Conservation (phyloP, 495 filamentous ascomycete genomes). For the Chaetomium fimeti region DNA sequence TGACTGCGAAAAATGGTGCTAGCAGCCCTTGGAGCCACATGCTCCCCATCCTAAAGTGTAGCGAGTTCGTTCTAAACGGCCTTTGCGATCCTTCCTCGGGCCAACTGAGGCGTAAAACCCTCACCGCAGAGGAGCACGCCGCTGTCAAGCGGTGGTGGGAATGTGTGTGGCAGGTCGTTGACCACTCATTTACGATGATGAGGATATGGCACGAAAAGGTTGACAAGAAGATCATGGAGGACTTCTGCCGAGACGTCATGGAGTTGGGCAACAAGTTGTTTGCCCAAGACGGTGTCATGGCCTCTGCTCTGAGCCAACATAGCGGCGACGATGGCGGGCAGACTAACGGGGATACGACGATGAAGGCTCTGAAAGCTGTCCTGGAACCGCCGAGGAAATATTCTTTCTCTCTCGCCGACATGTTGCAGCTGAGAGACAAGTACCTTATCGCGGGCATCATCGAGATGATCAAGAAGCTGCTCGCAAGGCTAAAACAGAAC, state of each 20-base stretch:
- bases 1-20: conserved; percentile 55
- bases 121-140: conserved; percentile 59
- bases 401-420: conserved; percentile 69
- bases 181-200: conserved; percentile 77
- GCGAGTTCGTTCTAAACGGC: conserved; percentile 71
- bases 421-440: conserved; percentile 79
- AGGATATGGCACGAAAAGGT: conserved; percentile 71
- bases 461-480: conserved; percentile 61
- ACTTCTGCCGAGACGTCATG: conserved; percentile 92
- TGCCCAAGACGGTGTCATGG: conserved; percentile 74
- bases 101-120: conserved; percentile 65
- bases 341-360: conserved; percentile 45
- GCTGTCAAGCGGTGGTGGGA: conserved; percentile 76
- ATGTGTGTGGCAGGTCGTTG: conserved; percentile 72
- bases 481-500: conserved; percentile 67
- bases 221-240: conserved; percentile 73
- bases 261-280: conserved; percentile 85
- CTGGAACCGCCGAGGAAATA: conserved; percentile 61
- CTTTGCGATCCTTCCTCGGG: conserved; percentile 81
- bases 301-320: conserved; percentile 57
- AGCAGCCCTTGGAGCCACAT: conserved; percentile 60
- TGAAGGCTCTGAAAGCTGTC: conserved; percentile 52
- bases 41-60: conserved; percentile 67
- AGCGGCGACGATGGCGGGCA: conserved; percentile 43
- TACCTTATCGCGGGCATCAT: conserved; percentile 77